Evolutionary conservation across 176 grass and related monocot species (phyloP).

Genomic region (Oryza punctata): DNA sequence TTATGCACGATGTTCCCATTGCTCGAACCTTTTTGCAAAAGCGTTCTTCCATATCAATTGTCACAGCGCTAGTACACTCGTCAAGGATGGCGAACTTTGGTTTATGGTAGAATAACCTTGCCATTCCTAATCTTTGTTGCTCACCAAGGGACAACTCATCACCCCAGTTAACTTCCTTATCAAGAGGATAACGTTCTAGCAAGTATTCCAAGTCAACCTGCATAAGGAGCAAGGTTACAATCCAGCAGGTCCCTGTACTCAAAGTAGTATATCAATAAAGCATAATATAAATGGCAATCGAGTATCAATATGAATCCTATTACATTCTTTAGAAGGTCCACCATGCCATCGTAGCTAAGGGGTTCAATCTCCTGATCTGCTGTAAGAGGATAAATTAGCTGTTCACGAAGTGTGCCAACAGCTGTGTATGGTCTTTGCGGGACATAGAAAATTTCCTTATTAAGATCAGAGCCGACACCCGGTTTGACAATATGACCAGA

Average conservation of each 20-base stretch:
- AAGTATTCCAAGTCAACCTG: conserved; percentile 99
- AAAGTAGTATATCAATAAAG: conserved; percentile 31
- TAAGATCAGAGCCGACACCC: conserved; percentile 96
- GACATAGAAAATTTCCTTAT: conserved; percentile 99
- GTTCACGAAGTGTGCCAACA: conserved; percentile 97
- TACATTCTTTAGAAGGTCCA: conserved; percentile 97
- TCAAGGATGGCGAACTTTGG: conserved; percentile 99
- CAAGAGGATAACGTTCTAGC: conserved; percentile 90
- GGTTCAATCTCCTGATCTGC: conserved; percentile 80
- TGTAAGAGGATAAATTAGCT: conserved; percentile 95
- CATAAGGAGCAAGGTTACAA: conserved; percentile 42
- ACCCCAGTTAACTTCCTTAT: conserved; percentile 98
- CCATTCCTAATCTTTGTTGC: conserved; percentile 99
- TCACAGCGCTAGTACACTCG: conserved; percentile 98
- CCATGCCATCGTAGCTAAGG: conserved; percentile 81
- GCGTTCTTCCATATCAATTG: conserved; percentile 97
- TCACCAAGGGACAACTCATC: conserved; percentile 97
- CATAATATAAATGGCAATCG: conserved; percentile 8
- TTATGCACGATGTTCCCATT: conserved; percentile 99
- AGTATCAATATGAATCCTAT: conserved; percentile 32
- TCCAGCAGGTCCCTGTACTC: conserved; percentile 33
- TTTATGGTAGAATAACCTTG: conserved; percentile 94
- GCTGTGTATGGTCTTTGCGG: conserved; percentile 99
- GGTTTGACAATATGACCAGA: conserved; percentile 99
- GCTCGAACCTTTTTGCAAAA: conserved; percentile 95